Percentiles rank a stretch among this genome's conserved stretches.
Conservation (phyloP, 2,329 filamentous ascomycete genomes). For the Diplodia mutila region DNA sequence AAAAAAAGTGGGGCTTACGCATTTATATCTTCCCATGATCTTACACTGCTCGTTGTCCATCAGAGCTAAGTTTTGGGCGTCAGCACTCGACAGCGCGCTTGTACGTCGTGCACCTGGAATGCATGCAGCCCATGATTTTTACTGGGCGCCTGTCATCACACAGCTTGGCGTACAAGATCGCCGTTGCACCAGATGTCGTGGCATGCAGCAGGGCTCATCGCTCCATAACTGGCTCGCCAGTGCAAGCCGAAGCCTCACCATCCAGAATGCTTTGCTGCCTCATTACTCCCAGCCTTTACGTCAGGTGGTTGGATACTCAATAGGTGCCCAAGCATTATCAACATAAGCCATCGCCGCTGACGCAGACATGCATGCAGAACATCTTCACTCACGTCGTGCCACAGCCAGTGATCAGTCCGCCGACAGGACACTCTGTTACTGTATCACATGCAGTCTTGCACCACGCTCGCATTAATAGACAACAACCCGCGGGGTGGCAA, state of each 20-base stretch:
- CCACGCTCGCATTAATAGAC: neutral
- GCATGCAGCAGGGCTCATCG: neutral
- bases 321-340: neutral
- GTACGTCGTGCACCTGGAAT: neutral
- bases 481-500: neutral
- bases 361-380: neutral
- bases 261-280: neutral
- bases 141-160: neutral
- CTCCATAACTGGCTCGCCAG: neutral
- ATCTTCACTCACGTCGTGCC: neutral
- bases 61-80: neutral
- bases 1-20: neutral
- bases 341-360: neutral
- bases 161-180: neutral
- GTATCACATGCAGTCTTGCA: neutral
- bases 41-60: too few relatives aligned
- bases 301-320: neutral
- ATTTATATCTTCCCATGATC: neutral
- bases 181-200: neutral
- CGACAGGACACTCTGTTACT: neutral
- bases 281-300: neutral
- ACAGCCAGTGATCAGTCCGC: neutral
- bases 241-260: neutral
- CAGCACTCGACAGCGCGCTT: neutral
- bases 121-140: neutral